These are phyloP conservation scores for Pseudocercospora crystallina DNA, from an alignment of 2,329 filamentous ascomycete species.

Conservation along the genomic window DNA sequence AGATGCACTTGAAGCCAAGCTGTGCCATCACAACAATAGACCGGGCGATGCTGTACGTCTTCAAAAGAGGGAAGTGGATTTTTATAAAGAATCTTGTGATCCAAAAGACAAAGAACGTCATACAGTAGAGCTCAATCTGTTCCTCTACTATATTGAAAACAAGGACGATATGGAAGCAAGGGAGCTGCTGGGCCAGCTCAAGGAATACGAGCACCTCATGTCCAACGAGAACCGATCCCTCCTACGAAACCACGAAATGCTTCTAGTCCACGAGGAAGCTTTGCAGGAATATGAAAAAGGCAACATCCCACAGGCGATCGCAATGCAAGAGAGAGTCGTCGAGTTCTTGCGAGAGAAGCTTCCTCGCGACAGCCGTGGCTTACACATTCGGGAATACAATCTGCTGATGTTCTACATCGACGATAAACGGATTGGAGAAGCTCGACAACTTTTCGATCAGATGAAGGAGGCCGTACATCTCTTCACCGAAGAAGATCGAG, in stretches of 20 bases:
- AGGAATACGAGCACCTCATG: neutral
- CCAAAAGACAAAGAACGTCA: too few relatives aligned
- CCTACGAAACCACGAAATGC: neutral
- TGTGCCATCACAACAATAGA: too few relatives aligned
- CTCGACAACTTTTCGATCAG: neutral
- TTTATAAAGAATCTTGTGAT: too few relatives aligned
- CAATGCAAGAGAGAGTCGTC: neutral
- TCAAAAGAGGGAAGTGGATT: too few relatives aligned
- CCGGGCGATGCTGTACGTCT: too few relatives aligned
- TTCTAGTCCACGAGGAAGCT: neutral
- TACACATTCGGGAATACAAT: neutral
- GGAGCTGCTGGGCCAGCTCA: too few relatives aligned
- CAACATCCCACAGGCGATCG: neutral
- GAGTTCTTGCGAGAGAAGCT: neutral
- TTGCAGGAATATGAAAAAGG: neutral
- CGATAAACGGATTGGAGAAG: neutral
- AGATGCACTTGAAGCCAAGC: too few relatives aligned
- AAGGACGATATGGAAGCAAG: too few relatives aligned
- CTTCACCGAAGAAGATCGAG: neutral
- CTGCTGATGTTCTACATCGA: neutral
- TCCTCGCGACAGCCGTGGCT: neutral
- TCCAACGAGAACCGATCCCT: neutral
- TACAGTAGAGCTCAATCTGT: too few relatives aligned
- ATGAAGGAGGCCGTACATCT: neutral
- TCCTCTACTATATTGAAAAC: too few relatives aligned